A percentile compares a stretch with the other conserved stretches of the same genome.
These are phyloP conservation scores for Plasmopara muralis DNA, from an alignment of 352 stramenopile species.

Conservation along the genomic window DNA sequence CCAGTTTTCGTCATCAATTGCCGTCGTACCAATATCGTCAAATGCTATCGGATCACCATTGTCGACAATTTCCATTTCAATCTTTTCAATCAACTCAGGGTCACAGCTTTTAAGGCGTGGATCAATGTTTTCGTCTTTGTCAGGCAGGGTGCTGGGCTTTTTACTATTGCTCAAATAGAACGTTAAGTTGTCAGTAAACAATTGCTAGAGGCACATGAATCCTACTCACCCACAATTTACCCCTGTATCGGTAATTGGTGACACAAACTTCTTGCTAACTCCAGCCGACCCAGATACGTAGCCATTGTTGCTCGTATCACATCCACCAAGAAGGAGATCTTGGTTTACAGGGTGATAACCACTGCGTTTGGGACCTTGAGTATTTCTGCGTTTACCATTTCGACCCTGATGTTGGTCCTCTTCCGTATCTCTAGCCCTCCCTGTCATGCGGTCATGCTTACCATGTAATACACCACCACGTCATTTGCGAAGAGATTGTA, in stretches of 20 bases:
- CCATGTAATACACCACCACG: background rate
- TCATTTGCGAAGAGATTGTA: background rate
- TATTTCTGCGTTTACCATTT: conserved; percentile 12
- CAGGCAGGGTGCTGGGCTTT: conserved; percentile 10
- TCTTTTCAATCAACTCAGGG: conserved; percentile 93
- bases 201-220: background rate
- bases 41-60: conserved; percentile 91
- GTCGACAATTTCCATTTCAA: conserved; percentile 97
- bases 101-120: conserved; percentile 92
- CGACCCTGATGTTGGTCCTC: conserved; percentile 23
- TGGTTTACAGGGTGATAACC: conserved; percentile 75
- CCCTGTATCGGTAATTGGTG: conserved; percentile 34
- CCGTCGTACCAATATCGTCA: conserved; percentile 91
- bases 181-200: background rate
- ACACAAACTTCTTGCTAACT: conserved; percentile 73
- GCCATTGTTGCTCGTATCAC: conserved; percentile 17
- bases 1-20: background rate
- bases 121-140: conserved; percentile 85
- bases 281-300: conserved; percentile 26
- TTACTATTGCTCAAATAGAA: conserved; percentile 8
- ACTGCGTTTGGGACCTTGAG: conserved; percentile 29
- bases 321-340: conserved; percentile 50
- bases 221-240: conserved; percentile 9
- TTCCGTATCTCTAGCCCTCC: conserved; percentile 31
- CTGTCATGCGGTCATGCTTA: conserved; percentile 42